These are phyloP conservation scores for Rhynchosporium graminicola DNA, from an alignment of 2,329 filamentous ascomycete genomes.

Conservation along the genomic window DNA sequence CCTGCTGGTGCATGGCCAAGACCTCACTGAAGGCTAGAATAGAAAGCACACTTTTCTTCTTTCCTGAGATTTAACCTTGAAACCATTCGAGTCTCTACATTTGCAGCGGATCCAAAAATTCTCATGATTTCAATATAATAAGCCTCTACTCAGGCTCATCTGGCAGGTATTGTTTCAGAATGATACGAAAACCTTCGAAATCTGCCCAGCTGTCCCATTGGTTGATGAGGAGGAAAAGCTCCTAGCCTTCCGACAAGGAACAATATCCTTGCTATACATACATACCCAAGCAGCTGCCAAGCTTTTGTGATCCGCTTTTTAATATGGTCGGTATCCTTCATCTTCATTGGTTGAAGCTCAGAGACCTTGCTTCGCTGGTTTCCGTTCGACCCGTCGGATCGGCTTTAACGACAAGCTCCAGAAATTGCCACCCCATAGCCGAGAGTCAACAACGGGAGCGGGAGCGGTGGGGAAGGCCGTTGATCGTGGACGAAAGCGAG, in stretches of 20 bases:
- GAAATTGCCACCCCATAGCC: background rate
- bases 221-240: constrained; percentile 8
- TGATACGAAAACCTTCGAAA: background rate
- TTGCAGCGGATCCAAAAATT: background rate
- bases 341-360: background rate
- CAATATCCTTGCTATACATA: background rate
- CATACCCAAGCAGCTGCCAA: background rate
- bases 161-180: constrained; percentile 2
- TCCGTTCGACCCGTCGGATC: constrained; percentile 1
- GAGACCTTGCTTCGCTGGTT: constrained; percentile 3
- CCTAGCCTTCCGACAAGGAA: background rate
- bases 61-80: background rate
- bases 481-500: constrained; percentile 1
- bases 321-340: background rate
- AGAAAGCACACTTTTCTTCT: constrained; percentile 1
- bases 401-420: constrained; percentile 9
- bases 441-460: constrained; percentile 8
- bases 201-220: background rate
- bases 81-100: constrained; percentile 8
- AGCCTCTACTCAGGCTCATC: background rate
- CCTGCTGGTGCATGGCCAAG: constrained; percentile 3
- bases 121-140: too few species aligned
- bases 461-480: constrained; percentile 12
- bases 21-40: background rate
- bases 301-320: constrained; percentile 12